Evolutionary conservation across 2,329 filamentous ascomycete genomes (phyloP).

Genomic region (Pyrenophora graminea): DNA sequence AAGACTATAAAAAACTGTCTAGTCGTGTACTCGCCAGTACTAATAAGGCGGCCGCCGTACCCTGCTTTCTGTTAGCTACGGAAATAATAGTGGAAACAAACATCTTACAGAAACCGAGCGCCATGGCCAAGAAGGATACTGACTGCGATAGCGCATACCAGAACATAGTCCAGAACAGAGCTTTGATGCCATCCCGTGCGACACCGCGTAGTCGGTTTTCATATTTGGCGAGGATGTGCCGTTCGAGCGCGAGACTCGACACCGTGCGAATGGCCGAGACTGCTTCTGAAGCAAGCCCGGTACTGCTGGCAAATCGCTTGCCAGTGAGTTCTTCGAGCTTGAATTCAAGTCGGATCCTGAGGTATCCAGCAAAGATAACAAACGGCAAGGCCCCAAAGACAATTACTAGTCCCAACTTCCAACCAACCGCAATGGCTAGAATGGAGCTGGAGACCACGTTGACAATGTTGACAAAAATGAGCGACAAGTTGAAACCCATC

Average conservation of each 20-base stretch:
- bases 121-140: constrained; percentile 57
- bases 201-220: constrained; percentile 61
- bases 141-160: constrained; percentile 87
- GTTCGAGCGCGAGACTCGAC: constrained; percentile 84
- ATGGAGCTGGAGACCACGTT: constrained; percentile 76
- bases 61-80: constrained; percentile 33
- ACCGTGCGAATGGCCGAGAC: constrained; percentile 94
- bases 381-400: constrained; percentile 62
- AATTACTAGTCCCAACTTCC: constrained; percentile 82
- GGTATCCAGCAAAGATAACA: constrained; percentile 66
- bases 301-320: constrained; percentile 61
- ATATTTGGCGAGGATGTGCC: constrained; percentile 75
- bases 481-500: constrained; percentile 84
- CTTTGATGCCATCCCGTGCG: constrained; percentile 61
- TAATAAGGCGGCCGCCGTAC: constrained; percentile 46
- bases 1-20: constrained; percentile 95
- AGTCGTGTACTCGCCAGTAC: constrained; percentile 59
- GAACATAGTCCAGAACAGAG: constrained; percentile 72
- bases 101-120: constrained; percentile 39
- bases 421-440: constrained; percentile 75
- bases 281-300: constrained; percentile 88
- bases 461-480: constrained; percentile 77
- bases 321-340: constrained; percentile 74
- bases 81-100: constrained; percentile 58
- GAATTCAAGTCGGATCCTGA: constrained; percentile 87